Evolutionary conservation across 1,284 basidiomycete genomes (phyloP), one percentile per base, ranked within the genome.

Genomic region (Peniophora sp.): DNA sequence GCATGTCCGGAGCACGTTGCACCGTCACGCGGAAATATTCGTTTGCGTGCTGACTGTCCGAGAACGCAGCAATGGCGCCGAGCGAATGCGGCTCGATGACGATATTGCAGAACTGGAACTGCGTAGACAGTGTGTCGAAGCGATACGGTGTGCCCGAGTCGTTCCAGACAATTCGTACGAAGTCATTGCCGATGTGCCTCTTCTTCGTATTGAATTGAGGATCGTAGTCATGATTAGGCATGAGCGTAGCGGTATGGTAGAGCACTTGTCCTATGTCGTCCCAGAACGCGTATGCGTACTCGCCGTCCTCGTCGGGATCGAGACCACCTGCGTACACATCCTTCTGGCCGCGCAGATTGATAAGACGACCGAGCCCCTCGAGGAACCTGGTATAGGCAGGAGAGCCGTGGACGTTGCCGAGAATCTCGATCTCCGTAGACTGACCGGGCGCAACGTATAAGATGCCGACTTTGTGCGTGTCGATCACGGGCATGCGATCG

Each of bases 221-320:
- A 62, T 93, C 87, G 50, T 78, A 66, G 5, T 76, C 64, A n/a
- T 72, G 67, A 48, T 83, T 88, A 2, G 97, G 97, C 97, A 99
- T 99, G 70, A 99, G 83, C 1, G 97, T 99, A 2, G 96, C 90
- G 1, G 93, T 88, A 67, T 99, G 97, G 67, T 92, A 99, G 49
- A 97, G 78, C 53, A 97, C 83, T 64, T 99, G 97, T 15, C 88
- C 86, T 43, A 97, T 95, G 62, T 97, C 94, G 67, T 99, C 94
- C 87, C 93, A 95, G 95, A 96, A 99, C 0, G 95, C 94, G 62
- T 99, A 99, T 0, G 93, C 90, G 62, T 93, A 96, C 66, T 98
- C 92, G 20, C 88, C 84, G 64, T 98, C 94, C 59, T 88, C 83
- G 56, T 89, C 84, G 3, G 88, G 82, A 64, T 96, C 88, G 27